Percentiles rank a stretch among this genome's conserved stretches.
Evolutionary conservation across 805 yeast species (phyloP).

Genomic region (Candida cerambycidarum): DNA sequence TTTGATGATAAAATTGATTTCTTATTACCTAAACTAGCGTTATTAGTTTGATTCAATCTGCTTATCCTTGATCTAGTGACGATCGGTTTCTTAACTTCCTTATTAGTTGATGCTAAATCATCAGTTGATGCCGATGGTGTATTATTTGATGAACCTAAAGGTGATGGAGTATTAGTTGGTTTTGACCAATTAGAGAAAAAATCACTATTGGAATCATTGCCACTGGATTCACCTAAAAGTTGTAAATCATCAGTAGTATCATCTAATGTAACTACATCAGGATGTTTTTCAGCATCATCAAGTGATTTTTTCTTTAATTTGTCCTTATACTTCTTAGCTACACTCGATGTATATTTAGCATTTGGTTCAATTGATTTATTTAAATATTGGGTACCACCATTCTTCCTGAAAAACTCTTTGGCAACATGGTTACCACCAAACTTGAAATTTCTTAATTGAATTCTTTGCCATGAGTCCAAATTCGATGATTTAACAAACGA

Average conservation of each 20-base stretch:
- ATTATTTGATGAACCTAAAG: constrained; percentile 44
- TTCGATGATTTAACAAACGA: constrained; percentile 91
- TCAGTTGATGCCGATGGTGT: constrained; percentile 45
- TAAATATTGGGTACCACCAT: constrained; percentile 79
- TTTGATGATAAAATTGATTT: constrained; percentile 47
- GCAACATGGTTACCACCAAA: constrained; percentile 91
- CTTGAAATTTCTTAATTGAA: constrained; percentile 87
- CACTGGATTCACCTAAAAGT: constrained; percentile 28
- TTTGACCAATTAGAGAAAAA: constrained; percentile 92
- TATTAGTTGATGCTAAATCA: constrained; percentile 24
- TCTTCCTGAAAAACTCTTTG: constrained; percentile 75
- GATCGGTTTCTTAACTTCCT: constrained; percentile 17
- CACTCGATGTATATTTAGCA: constrained; percentile 75
- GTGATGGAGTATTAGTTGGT: constrained; percentile 60
- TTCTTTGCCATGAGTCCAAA: constrained; percentile 91
- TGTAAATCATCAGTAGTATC: constrained; percentile 33
- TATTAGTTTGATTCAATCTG: constrained; percentile 19
- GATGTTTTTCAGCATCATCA: constrained; percentile 67
- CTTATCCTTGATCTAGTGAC: constrained; percentile 23
- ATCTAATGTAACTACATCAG: constrained; percentile 71
- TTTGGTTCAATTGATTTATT: constrained; percentile 51
- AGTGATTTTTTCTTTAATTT: constrained; percentile 70
- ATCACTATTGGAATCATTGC: constrained; percentile 63
- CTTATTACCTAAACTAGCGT: constrained; percentile 20
- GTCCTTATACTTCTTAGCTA: constrained; percentile 78